These are phyloP conservation scores for Dioscorea dumetorum DNA, from an alignment of 106 monocot genomes.

Conservation along the genomic window DNA sequence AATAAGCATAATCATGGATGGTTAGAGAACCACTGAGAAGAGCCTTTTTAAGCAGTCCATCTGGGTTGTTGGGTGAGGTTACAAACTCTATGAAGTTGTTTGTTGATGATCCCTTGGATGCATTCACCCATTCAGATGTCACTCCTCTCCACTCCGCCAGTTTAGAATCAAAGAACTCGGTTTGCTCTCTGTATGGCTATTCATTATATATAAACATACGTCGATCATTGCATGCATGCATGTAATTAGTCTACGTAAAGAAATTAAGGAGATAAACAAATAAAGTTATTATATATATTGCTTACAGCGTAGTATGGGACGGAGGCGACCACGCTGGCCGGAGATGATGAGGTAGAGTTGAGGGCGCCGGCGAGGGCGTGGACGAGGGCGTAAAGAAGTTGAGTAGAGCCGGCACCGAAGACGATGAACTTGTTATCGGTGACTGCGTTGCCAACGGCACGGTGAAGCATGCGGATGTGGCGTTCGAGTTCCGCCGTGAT, in stretches of 20 bases:
- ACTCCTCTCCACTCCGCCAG: constrained; percentile 27
- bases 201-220: not conserved
- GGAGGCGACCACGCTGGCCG: constrained; percentile 54
- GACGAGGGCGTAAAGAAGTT: constrained; percentile 66
- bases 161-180: constrained; percentile 22
- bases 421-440: constrained; percentile 41
- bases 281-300: not conserved
- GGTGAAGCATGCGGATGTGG: constrained; percentile 65
- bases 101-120: constrained; percentile 3
- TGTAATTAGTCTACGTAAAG: not conserved
- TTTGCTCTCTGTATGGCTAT: constrained; percentile 21
- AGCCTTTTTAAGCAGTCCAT: constrained; percentile 16
- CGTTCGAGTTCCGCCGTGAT: constrained; percentile 51
- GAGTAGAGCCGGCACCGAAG: constrained; percentile 69
- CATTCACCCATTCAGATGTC: constrained; percentile 1
- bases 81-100: constrained; percentile 25
- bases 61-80: constrained; percentile 29
- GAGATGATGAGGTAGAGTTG: constrained; percentile 9
- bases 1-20: constrained; percentile 9
- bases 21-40: constrained; percentile 8
- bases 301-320: constrained; percentile 54
- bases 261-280: not conserved
- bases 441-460: constrained; percentile 57
- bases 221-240: not conserved
- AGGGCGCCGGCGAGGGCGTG: constrained; percentile 43